Conservation (phyloP, 1,284 basidiomycete genomes). For the Ganoderma lingzhi region DNA sequence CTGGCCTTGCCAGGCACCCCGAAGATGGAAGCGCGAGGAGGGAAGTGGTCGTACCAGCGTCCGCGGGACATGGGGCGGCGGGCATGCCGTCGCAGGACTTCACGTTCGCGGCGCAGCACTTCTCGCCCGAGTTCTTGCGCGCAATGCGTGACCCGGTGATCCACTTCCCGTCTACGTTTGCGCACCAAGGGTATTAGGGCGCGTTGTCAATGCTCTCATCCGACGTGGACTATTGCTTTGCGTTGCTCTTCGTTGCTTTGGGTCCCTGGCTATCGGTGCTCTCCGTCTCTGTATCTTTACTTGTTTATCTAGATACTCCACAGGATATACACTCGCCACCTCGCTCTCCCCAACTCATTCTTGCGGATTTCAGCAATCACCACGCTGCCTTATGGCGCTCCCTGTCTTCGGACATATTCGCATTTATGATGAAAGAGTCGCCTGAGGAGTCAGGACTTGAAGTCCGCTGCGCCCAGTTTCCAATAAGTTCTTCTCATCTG, state of each 20-base stretch:
- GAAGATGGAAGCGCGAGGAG: not conserved
- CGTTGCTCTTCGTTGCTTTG: not conserved
- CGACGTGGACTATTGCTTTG: no score
- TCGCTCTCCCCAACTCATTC: not conserved
- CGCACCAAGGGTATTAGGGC: not conserved
- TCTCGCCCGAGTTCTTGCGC: slow-evolving; percentile 34
- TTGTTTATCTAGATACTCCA: no score
- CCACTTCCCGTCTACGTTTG: slow-evolving; percentile 34
- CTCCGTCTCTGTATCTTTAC: not conserved
- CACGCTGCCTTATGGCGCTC: not conserved
- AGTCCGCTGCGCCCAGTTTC: not conserved
- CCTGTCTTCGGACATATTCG: not conserved
- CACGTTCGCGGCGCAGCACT: slow-evolving; percentile 33
- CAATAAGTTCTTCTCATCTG: not conserved
- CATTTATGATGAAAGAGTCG: not conserved
- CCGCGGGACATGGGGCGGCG: not conserved
- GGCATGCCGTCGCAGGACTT: slow-evolving; percentile 31
- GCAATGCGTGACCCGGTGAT: slow-evolving; percentile 34
- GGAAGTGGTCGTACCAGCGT: not conserved
- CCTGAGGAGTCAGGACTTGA: not conserved
- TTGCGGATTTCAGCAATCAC: not conserved
- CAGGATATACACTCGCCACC: not conserved
- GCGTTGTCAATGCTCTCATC: not conserved
- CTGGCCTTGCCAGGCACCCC: not conserved
- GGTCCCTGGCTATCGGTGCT: not conserved